Conservation (phyloP, 108 stramenopile species). For the Epithemia pelagica region DNA sequence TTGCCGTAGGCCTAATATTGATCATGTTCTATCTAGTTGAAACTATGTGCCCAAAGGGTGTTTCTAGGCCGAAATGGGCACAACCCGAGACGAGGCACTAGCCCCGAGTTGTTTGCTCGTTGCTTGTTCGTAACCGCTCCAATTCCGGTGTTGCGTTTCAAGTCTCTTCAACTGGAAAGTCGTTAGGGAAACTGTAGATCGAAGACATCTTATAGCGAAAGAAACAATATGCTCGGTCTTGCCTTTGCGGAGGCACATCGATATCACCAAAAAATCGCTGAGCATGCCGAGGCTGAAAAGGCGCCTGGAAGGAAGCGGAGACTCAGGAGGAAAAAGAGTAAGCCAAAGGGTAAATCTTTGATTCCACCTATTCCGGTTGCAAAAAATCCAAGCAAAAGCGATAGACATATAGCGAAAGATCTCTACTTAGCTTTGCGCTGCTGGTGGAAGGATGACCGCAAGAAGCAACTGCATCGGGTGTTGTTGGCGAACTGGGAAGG, state of each 20-base stretch:
- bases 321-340: background rate
- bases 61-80: too few relatives aligned
- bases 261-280: background rate
- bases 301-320: background rate
- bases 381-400: background rate
- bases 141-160: too few relatives aligned
- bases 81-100: too few relatives aligned
- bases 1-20: too few relatives aligned
- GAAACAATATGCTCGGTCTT: background rate
- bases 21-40: too few relatives aligned
- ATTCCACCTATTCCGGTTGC: background rate
- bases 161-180: too few relatives aligned
- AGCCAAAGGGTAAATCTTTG: background rate
- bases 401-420: background rate
- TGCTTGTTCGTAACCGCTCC: too few relatives aligned
- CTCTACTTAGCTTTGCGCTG: constrained; percentile 69
- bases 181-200: too few relatives aligned
- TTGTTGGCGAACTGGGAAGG: constrained; percentile 56
- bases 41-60: too few relatives aligned
- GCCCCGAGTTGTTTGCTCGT: too few relatives aligned
- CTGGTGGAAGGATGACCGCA: constrained; percentile 81
- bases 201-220: too few relatives aligned
- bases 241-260: background rate
- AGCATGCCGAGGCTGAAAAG: background rate
- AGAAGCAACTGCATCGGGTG: constrained; percentile 52